Base-by-base conservation (phyloP, 495 filamentous ascomycete genomes). In the Pyrenopolyporus hunteri region DNA sequence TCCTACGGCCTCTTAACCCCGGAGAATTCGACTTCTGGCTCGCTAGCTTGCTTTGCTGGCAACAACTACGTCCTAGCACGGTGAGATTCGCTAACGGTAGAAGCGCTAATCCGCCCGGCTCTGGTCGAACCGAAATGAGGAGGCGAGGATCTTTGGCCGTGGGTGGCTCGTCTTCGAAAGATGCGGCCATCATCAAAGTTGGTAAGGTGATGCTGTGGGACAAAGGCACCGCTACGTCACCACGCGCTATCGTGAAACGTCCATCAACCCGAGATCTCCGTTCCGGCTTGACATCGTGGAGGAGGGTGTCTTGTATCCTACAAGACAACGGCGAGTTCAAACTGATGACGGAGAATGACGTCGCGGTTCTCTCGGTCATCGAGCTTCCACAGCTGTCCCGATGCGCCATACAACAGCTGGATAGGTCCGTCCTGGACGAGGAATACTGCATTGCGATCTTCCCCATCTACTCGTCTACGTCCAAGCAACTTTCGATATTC, bases 291-390 rank as follows among this genome's bases (percentile, higher is more conserved):
- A 76, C 74, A 14, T 71, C 87, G 8, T 97, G 94, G 95, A 84
- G 89, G 64, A 85, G 82, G 51, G 90, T 98, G 26, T 96, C 92
- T 40, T 96, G 93, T 77, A 96, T 92, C 32, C 78, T 99, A 13
- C 89, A 95, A 59, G 94, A 97, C 69, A 98, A 97, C 70, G 94
- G 94, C 39, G 88, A 93, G 70, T 91, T 99, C 67, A 96, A 93
- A 71, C 82, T 99, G 9, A 88, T 89, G 74, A 87, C 88, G 6
- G 93, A 97, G 57, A 82, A 87, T 42, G 91, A 96, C 57, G 85
- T 89, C 35, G 85, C 85, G 0, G 78, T 93, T 1, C 82, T 97
- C 17, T 87, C 89, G 13, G 82, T 89, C 47, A 88, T 99, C 45
- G 92, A 96, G 56, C 76, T 99, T n/a, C 89, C 91, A 16, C 91